These are phyloP conservation scores for Mortierella sp. DNA, from an alignment of 371 early-diverging fungal genomes.

Conservation along the genomic window DNA sequence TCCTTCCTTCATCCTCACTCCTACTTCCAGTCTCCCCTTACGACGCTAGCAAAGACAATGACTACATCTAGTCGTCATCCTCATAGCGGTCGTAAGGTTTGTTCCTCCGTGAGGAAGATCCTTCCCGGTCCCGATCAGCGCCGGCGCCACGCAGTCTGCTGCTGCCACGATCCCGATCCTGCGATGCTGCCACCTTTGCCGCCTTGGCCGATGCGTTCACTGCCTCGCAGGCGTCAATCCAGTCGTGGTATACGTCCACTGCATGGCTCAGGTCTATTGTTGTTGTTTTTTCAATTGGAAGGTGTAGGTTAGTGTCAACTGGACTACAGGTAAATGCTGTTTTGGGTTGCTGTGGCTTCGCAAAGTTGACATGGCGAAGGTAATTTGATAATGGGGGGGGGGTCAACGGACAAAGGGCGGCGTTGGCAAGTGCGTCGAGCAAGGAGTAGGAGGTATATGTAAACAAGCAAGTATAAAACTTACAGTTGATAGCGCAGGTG, in stretches of 20 bases:
- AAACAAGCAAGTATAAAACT: conserved; percentile 17
- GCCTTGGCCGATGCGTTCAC: conserved; percentile 62
- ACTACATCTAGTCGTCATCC: conserved; percentile 27
- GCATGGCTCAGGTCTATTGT: conserved; percentile 76
- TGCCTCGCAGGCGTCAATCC: conserved; percentile 88
- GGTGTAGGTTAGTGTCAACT: not conserved
- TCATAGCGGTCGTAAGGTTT: conserved; percentile 38
- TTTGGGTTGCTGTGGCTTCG: not conserved
- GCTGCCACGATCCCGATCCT: conserved; percentile 42
- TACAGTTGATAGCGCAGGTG: conserved; percentile 78
- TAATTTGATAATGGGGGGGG: no score
- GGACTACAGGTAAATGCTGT: no score
- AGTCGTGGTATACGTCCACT: conserved; percentile 87
- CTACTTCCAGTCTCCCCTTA: not conserved
- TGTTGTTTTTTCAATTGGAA: not conserved
- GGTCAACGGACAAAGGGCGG: no score
- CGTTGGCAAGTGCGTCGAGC: no score
- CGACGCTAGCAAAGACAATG: not conserved
- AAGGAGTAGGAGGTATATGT: not conserved
- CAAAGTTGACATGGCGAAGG: no score
- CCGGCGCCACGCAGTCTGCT: conserved; percentile 26
- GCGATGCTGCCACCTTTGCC: conserved; percentile 37
- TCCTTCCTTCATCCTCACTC: not conserved
- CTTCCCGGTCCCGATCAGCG: conserved; percentile 42
- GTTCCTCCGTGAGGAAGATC: conserved; percentile 24